A percentile compares a stretch with the other conserved stretches of the same genome.
These are phyloP conservation scores for Actinomucor elegans DNA, from an alignment of 371 early-diverging fungal genomes.

Conservation along the genomic window DNA sequence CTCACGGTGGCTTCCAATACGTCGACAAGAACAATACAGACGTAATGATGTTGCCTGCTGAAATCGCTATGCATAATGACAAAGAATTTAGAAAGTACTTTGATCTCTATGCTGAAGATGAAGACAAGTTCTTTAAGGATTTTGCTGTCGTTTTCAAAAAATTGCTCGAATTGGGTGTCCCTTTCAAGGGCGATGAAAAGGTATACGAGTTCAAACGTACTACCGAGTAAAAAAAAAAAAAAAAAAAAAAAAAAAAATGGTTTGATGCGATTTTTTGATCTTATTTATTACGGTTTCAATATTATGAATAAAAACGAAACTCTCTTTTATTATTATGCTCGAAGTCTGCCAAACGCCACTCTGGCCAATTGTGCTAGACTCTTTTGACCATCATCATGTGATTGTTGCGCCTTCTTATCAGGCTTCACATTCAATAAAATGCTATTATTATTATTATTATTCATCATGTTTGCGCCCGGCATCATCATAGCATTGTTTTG, in stretches of 20 bases:
- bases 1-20: slow-evolving; percentile 81
- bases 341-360: slow-evolving; percentile 3
- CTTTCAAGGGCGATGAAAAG: slow-evolving; percentile 62
- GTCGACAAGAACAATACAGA: slow-evolving; percentile 71
- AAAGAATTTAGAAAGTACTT: slow-evolving; percentile 76
- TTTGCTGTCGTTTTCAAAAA: slow-evolving; percentile 83
- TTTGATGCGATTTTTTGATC: not conserved
- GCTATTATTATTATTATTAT: slow-evolving; percentile 5
- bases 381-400: slow-evolving; percentile 17
- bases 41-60: slow-evolving; percentile 53
- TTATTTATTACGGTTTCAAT: not conserved
- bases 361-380: slow-evolving; percentile 25
- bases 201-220: slow-evolving; percentile 53
- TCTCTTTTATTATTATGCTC: not conserved
- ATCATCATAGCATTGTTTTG: not conserved
- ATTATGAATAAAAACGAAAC: not conserved
- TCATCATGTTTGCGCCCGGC: not conserved
- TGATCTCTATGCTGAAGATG: slow-evolving; percentile 82
- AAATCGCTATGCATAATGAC: slow-evolving; percentile 52
- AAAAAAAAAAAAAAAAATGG: too few relatives aligned
- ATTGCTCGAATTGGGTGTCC: slow-evolving; percentile 86
- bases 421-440: too few relatives aligned
- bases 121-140: slow-evolving; percentile 79
- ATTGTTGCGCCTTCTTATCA: not conserved
- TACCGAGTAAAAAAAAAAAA: slow-evolving; percentile 15